Conservation (phyloP, 108 stramenopile genomes). For the Seminavis robusta region DNA sequence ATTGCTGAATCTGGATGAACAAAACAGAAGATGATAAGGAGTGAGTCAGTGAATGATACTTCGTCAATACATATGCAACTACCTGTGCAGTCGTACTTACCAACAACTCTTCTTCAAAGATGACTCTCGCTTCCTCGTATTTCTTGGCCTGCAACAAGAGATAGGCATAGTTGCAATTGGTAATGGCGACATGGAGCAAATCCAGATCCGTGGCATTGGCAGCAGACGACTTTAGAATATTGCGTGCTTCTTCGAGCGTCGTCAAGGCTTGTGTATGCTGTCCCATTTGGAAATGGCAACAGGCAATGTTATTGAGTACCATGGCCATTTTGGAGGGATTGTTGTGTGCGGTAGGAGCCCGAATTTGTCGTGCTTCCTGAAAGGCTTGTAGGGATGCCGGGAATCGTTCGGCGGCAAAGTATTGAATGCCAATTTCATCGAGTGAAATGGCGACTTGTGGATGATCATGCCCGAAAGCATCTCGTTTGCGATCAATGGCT, state of each 20-base stretch:
- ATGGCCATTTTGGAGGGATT: conserved; percentile 10
- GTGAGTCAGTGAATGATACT: neutral
- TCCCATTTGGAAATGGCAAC: conserved; percentile 26
- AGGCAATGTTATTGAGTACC: conserved; percentile 38
- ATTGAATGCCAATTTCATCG: conserved; percentile 42
- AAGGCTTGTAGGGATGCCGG: conserved; percentile 22
- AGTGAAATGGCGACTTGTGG: conserved; percentile 23
- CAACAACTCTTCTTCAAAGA: conserved; percentile 40
- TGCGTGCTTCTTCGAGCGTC: conserved; percentile 22
- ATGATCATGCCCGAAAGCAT: conserved; percentile 29
- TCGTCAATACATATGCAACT: neutral
- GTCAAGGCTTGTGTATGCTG: conserved; percentile 8
- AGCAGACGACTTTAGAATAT: conserved; percentile 7
- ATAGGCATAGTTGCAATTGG: conserved; percentile 34
- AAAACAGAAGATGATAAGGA: neutral
- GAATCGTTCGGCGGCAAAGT: conserved; percentile 24
- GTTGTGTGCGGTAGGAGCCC: neutral
- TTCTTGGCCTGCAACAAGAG: conserved; percentile 16
- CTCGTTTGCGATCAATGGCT: conserved; percentile 24
- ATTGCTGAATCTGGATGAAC: conserved; percentile 30
- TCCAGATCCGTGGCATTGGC: conserved; percentile 11
- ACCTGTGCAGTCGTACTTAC: conserved; percentile 3
- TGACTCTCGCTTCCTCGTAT: conserved; percentile 28
- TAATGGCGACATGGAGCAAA: conserved; percentile 26
- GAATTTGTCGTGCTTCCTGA: conserved; percentile 21